Conservation (phyloP, 257 asterid species). For the Nicotiana attenuata region DNA sequence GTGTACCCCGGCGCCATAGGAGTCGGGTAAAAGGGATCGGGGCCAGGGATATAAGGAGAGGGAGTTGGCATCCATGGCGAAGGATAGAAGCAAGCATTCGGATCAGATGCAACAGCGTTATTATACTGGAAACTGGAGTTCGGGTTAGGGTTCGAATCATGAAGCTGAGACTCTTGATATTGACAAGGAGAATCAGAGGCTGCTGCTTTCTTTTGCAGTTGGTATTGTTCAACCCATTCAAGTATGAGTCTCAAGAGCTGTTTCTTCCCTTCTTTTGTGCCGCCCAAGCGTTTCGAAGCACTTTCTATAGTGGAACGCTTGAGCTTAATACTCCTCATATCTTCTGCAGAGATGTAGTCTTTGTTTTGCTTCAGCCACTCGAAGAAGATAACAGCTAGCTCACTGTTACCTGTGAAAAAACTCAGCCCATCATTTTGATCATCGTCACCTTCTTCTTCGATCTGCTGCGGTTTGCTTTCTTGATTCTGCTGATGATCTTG, state of each 20-base stretch:
- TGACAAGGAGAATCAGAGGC: not conserved
- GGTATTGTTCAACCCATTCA: slow-evolving; percentile 74
- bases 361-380: slow-evolving; percentile 85
- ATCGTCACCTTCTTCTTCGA: slow-evolving; percentile 1
- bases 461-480: not conserved
- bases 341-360: slow-evolving; percentile 69
- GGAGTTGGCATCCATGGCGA: slow-evolving; percentile 32
- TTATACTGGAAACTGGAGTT: not conserved
- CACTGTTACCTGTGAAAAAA: slow-evolving; percentile 50
- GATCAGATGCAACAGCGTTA: slow-evolving; percentile 1
- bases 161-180: not conserved
- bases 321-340: slow-evolving; percentile 72
- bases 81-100: slow-evolving; percentile 17
- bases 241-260: slow-evolving; percentile 72
- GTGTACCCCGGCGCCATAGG: not conserved
- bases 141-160: slow-evolving; percentile 13
- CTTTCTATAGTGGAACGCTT: slow-evolving; percentile 70
- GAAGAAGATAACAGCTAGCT: slow-evolving; percentile 59
- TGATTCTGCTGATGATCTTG: not conserved
- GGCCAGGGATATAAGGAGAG: not conserved
- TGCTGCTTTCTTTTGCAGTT: slow-evolving; percentile 46
- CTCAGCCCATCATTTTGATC: slow-evolving; percentile 16
- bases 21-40: not conserved
- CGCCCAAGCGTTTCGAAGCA: slow-evolving; percentile 69
- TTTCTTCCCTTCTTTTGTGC: slow-evolving; percentile 57